Percentiles rank a stretch among this genome's conserved stretches.
phyloP scores from a whole-genome alignment of 768 basidiomycete species.

The Termitomyces sp. region DNA sequence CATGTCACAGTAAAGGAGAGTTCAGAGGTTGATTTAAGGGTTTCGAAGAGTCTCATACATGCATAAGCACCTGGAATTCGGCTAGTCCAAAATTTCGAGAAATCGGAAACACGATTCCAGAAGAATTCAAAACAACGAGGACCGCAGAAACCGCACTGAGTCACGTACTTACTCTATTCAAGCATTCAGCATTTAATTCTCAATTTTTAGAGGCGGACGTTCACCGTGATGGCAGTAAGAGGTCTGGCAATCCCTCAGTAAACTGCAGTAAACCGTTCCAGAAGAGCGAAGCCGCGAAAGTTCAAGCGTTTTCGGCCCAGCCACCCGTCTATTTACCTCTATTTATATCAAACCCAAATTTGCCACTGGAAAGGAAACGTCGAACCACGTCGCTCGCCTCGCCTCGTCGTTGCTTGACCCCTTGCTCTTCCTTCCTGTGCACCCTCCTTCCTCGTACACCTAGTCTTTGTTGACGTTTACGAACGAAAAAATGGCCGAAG shows the following conservation, averaged over 20 bases:
- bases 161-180: too few relatives aligned
- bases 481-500: conserved; percentile 40
- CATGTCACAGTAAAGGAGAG: background rate
- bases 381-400: conserved; percentile 16
- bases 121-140: background rate
- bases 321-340: conserved; percentile 15
- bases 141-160: background rate
- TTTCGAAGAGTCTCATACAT: background rate
- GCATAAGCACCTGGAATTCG: background rate
- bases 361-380: conserved; percentile 9
- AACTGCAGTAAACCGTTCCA: background rate
- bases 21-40: too few relatives aligned
- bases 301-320: background rate
- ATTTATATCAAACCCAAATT: conserved; percentile 16
- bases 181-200: too few relatives aligned
- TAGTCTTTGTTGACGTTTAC: background rate
- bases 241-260: too few relatives aligned
- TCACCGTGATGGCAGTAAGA: too few relatives aligned
- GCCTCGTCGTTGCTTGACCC: background rate
- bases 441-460: background rate
- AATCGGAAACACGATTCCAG: background rate
- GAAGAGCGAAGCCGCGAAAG: background rate
- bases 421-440: background rate
- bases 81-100: background rate
- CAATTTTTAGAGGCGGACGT: too few relatives aligned